Percentiles rank a stretch among this genome's conserved stretches.
Conservation (phyloP, 1,139 yeast species). For the Suhomyces kunorum region DNA sequence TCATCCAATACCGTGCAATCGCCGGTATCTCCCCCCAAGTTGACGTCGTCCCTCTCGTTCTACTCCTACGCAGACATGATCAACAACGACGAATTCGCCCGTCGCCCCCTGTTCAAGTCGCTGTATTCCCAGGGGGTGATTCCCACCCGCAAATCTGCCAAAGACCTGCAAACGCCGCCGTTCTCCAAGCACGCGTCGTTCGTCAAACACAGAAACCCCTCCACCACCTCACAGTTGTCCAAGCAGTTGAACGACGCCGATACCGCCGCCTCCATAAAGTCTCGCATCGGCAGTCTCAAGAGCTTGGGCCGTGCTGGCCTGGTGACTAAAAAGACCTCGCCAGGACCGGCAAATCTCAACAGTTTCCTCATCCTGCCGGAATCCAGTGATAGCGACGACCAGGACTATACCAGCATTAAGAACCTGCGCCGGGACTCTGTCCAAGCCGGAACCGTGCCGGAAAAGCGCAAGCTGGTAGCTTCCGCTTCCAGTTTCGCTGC, state of each 20-base stretch:
- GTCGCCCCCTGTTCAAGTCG: constrained; percentile 56
- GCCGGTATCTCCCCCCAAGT: constrained; percentile 43
- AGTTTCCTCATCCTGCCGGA: constrained; percentile 25
- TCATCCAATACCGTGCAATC: too few species aligned
- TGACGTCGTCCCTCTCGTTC: constrained; percentile 53
- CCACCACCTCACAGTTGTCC: constrained; percentile 21
- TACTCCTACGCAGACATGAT: constrained; percentile 82
- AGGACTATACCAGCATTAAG: constrained; percentile 9
- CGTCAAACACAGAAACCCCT: constrained; percentile 17
- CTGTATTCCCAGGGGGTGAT: constrained; percentile 34
- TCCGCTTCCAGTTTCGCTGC: constrained; percentile 13
- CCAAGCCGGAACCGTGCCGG: not conserved
- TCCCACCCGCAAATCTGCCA: constrained; percentile 23
- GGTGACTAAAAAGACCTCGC: not conserved
- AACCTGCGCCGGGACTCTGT: constrained; percentile 9
- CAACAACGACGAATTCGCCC: constrained; percentile 57
- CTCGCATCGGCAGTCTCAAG: constrained; percentile 12
- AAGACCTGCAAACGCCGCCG: constrained; percentile 7
- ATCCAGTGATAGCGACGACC: constrained; percentile 21
- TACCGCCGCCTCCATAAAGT: constrained; percentile 7
- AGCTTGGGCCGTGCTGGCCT: constrained; percentile 9
- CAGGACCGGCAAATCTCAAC: constrained; percentile 5
- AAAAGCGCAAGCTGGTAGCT: constrained; percentile 17
- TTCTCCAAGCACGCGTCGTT: constrained; percentile 15
- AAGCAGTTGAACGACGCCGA: constrained; percentile 18